These are phyloP conservation scores for Aspergillus funiculosus DNA, from an alignment of 495 filamentous ascomycete genomes.

Conservation along the genomic window DNA sequence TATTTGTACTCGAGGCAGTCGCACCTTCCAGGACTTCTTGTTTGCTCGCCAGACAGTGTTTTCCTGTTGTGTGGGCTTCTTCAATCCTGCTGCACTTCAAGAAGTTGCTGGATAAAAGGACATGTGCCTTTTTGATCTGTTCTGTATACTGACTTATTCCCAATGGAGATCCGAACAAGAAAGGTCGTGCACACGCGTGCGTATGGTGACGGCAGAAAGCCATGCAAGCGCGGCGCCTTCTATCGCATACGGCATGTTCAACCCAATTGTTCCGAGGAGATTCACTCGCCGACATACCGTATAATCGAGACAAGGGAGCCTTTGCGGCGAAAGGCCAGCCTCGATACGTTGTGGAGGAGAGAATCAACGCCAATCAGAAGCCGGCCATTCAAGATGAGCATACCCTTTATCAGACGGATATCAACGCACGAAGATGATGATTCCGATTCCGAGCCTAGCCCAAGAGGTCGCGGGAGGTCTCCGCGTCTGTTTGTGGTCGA, in stretches of 20 bases:
- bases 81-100: background rate
- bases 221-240: slow-evolving; percentile 12
- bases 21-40: slow-evolving; percentile 1
- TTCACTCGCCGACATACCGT: slow-evolving; percentile 6
- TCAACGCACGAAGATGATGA: background rate
- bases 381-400: slow-evolving; percentile 11
- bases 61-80: background rate
- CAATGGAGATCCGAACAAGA: slow-evolving; percentile 20
- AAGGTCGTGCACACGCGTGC: slow-evolving; percentile 15
- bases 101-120: background rate
- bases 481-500: slow-evolving; percentile 17
- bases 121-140: slow-evolving; percentile 14
- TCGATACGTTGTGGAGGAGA: slow-evolving; percentile 8
- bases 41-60: background rate
- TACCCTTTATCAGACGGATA: slow-evolving; percentile 14
- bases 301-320: slow-evolving; percentile 13
- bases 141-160: slow-evolving; percentile 11
- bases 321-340: background rate
- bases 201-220: slow-evolving; percentile 8
- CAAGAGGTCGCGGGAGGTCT: slow-evolving; percentile 9
- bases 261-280: background rate
- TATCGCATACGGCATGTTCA: slow-evolving; percentile 11
- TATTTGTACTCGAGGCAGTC: slow-evolving; percentile 10
- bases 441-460: background rate
- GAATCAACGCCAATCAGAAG: slow-evolving; percentile 11